Evolutionary conservation across 2,329 filamentous ascomycete species (phyloP).

Genomic region (Aspergillus aculeatinus): DNA sequence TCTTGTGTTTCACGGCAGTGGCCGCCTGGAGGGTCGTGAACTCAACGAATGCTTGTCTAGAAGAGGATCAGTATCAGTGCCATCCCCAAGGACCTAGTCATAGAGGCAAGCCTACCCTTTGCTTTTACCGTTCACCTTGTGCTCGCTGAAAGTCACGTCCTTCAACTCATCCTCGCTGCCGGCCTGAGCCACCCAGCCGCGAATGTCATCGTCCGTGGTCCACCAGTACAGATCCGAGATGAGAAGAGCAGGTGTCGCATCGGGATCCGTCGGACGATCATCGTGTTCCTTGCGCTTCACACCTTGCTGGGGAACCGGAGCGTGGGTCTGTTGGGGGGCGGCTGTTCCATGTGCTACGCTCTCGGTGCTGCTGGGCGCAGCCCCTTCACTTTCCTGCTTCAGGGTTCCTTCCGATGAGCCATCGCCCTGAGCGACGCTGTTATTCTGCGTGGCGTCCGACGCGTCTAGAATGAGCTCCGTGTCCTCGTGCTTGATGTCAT

Average conservation of each 20-base stretch:
- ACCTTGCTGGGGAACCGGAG: constrained; percentile 51
- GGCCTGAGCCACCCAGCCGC: constrained; percentile 79
- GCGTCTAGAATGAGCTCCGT: constrained; percentile 41
- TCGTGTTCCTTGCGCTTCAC: constrained; percentile 62
- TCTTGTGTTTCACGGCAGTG: constrained; percentile 76
- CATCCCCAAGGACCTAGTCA: too few species aligned
- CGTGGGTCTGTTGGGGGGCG: constrained; percentile 22
- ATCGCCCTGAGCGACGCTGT: constrained; percentile 17
- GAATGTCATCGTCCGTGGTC: constrained; percentile 92
- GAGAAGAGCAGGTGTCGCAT: constrained; percentile 70
- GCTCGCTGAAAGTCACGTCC: constrained; percentile 94
- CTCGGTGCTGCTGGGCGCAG: constrained; percentile 25
- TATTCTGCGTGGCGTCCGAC: constrained; percentile 34
- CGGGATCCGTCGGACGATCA: constrained; percentile 57
- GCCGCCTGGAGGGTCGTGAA: constrained; percentile 81
- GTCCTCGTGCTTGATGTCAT: constrained; percentile 39
- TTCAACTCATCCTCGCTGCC: constrained; percentile 79
- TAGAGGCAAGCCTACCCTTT: constrained; percentile 68
- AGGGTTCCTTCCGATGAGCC: constrained; percentile 19
- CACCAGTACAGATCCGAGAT: constrained; percentile 94
- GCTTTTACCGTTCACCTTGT: constrained; percentile 98
- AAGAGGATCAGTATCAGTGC: background rate
- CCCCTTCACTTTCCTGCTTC: constrained; percentile 27
- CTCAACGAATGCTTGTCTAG: constrained; percentile 76
- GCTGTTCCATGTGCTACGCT: constrained; percentile 22